A percentile compares a stretch with the other conserved stretches of the same genome.
These are phyloP conservation scores for Macadamia integrifolia DNA, from an alignment of 164 flowering plant genomes.

Conservation along the genomic window DNA sequence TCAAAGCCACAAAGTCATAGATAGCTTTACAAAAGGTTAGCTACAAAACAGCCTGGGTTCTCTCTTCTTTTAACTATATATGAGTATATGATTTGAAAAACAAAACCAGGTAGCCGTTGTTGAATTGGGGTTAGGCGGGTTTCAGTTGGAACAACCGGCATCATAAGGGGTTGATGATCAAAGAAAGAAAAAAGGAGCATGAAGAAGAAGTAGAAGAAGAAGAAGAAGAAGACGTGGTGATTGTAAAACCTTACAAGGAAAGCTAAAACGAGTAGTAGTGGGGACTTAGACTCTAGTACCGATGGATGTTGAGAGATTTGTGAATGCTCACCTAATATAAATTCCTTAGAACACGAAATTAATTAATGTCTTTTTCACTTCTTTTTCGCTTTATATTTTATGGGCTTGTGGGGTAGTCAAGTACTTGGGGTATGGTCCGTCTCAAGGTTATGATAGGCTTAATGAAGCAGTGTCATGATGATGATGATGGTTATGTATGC, in stretches of 20 bases:
- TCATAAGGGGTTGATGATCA: conserved; percentile 4
- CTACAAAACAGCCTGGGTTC: background rate
- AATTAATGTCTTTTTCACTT: too few relatives aligned
- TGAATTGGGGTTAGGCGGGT: conserved; percentile 8
- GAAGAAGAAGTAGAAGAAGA: background rate
- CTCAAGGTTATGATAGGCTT: too few relatives aligned
- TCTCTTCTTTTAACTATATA: background rate
- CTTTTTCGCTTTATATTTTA: too few relatives aligned
- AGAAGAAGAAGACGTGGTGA: background rate
- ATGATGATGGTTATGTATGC: too few relatives aligned
- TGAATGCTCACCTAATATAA: too few relatives aligned
- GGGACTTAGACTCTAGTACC: too few relatives aligned
- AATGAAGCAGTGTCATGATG: too few relatives aligned
- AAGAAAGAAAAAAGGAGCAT: background rate
- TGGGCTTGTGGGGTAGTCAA: too few relatives aligned
- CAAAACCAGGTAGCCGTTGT: background rate
- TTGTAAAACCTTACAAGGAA: background rate
- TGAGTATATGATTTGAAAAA: background rate
- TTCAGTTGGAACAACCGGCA: conserved; percentile 24
- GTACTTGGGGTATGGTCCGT: too few relatives aligned
- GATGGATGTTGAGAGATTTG: too few relatives aligned
- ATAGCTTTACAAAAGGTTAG: background rate
- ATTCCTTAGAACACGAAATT: too few relatives aligned
- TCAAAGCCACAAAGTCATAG: background rate
- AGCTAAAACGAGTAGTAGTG: background rate